Evolutionary conservation across 1,139 yeast species (phyloP), one percentile per base, ranked within the genome.

Genomic region (Candida sanyaensis): DNA sequence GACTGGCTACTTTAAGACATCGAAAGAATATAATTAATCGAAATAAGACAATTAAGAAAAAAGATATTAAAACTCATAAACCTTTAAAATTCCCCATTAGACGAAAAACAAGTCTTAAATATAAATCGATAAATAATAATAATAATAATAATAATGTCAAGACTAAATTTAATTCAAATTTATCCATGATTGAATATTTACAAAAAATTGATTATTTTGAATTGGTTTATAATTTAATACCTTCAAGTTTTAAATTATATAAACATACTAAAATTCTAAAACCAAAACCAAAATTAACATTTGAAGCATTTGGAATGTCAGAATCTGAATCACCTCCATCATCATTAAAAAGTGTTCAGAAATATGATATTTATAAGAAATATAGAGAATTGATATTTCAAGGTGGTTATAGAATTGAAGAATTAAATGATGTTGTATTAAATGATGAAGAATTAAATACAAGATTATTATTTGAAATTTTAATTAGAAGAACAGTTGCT

Each of bases 401-500:
- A 24, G 39, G 39, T 8, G 24, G 24, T n/a, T 36, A 36, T 11
- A 7, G 13, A 11, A 29, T 74, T 49, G 59, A 63, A 23, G 62
- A 63, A 1, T 24, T 36, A 27, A 75, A 69, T 34, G 45, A 57
- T 3, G 52, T 56, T 5, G 54, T 68, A 28, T 49, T 70, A 12
- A 44, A 56, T 6, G 53, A 57, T 8, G 47, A 50, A 7, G 76
- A 73, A 40, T 57, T 66, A 24, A 68, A 73, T 49, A 63, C 61
- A 42, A 66, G 64, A 44, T 47, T 75, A 1, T 57, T 71, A 13
- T 61, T 73, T 40, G 80, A 75, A 45, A 55, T 73, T 1, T 61
- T 75, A 38, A 49, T 75, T 13, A 62, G 80, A 46, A 58, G 78
- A 50, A 75, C 78, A 1, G 56, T 75, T 52, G 75, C 78, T 37